Conservation (phyloP, 805 yeast genomes). For the Wickerhamomyces xylosicus region DNA sequence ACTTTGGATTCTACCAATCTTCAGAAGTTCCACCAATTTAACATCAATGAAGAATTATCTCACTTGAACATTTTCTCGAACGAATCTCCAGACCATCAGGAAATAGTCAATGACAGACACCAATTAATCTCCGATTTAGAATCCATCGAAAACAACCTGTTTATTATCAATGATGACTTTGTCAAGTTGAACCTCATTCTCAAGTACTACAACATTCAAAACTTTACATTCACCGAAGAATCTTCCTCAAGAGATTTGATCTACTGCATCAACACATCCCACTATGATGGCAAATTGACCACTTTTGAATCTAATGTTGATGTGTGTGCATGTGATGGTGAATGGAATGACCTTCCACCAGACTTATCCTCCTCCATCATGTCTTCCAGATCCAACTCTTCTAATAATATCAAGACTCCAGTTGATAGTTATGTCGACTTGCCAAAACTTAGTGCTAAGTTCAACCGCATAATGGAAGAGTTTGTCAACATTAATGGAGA, state of each 20-base stretch:
- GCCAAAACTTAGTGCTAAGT: neutral
- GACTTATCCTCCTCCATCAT: neutral
- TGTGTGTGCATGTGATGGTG: neutral
- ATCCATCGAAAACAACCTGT: neutral
- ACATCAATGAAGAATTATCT: neutral
- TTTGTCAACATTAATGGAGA: neutral
- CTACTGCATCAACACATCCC: neutral
- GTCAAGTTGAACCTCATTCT: neutral
- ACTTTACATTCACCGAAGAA: neutral
- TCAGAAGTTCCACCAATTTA: constrained; percentile 1
- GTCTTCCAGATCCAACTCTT: neutral
- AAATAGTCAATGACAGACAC: neutral
- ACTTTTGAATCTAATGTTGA: neutral
- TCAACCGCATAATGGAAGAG: neutral
- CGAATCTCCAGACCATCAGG: neutral
- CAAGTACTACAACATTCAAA: neutral
- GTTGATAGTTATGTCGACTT: neutral
- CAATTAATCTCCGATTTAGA: neutral
- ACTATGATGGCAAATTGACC: neutral
- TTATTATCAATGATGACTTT: neutral
- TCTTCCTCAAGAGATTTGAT: neutral
- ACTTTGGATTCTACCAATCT: constrained; percentile 2
- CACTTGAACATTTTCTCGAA: neutral
- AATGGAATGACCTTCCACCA: neutral
- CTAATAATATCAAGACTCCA: neutral